A percentile compares a stretch with the other conserved stretches of the same genome.
Conservation (phyloP, 345 rosid genomes). For the Arabis hirsuta region DNA sequence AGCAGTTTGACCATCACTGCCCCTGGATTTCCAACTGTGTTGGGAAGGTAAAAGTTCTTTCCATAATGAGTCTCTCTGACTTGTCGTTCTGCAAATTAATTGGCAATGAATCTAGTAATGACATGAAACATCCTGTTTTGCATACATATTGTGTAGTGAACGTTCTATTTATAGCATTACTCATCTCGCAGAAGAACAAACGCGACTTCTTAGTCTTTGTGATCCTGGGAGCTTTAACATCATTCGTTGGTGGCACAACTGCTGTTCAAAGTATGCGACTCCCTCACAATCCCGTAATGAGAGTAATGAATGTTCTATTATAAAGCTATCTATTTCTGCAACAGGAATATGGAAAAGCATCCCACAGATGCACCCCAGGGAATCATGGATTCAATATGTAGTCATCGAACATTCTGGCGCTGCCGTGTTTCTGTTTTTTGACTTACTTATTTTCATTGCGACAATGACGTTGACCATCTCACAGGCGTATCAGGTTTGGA, state of each 20-base stretch:
- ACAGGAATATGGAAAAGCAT: constrained; percentile 72
- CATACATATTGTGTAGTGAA: not conserved
- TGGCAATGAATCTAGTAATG: not conserved
- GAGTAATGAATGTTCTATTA: not conserved
- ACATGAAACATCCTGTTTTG: not conserved
- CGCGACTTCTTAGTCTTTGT: constrained; percentile 82
- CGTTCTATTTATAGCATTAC: not conserved
- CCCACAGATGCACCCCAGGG: constrained; percentile 45
- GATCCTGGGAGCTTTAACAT: constrained; percentile 66
- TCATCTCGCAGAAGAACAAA: constrained; percentile 74
- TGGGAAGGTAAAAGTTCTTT: constrained; percentile 68
- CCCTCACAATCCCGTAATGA: not conserved
- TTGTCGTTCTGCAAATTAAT: not conserved
- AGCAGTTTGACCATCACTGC: constrained; percentile 98
- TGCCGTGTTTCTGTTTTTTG: constrained; percentile 64
- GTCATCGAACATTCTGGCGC: constrained; percentile 70
- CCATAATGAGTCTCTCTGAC: not conserved
- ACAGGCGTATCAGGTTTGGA: constrained; percentile 77
- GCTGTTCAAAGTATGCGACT: constrained; percentile 78
- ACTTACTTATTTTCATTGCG: constrained; percentile 56
- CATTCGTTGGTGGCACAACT: constrained; percentile 54
- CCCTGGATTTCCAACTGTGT: constrained; percentile 99
- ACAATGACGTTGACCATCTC: constrained; percentile 62
- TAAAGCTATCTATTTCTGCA: constrained; percentile 34
- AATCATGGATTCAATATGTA: constrained; percentile 67